Evolutionary conservation across 1,139 yeast species (phyloP).

Genomic region (Maudiozyma humilis): DNA sequence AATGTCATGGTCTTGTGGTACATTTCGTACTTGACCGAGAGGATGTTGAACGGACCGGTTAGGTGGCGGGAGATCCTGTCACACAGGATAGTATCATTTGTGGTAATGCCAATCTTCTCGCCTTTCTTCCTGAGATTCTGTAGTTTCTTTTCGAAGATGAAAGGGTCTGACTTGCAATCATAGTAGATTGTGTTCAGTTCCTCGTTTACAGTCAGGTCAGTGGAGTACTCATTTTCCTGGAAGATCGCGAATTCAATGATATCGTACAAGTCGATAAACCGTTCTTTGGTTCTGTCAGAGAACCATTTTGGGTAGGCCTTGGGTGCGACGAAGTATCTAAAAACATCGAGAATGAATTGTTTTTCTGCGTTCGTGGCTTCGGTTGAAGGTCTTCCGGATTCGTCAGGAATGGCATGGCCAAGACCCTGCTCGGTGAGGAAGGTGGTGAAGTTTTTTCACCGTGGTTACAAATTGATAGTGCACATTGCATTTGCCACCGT

Average conservation of each 20-base stretch:
- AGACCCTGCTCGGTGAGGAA: background rate
- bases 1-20: background rate
- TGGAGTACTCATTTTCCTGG: background rate
- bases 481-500: too few relatives aligned
- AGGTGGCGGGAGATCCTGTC: background rate
- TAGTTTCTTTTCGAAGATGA: constrained; percentile 2
- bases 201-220: background rate
- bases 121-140: constrained; percentile 1
- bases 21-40: background rate
- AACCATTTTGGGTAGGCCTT: constrained; percentile 4
- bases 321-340: constrained; percentile 3
- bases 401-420: constrained; percentile 2
- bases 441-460: background rate
- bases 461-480: too few relatives aligned
- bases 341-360: constrained; percentile 1
- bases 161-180: constrained; percentile 5
- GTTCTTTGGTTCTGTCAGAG: background rate
- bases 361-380: background rate
- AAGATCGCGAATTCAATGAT: constrained; percentile 2
- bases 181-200: constrained; percentile 1
- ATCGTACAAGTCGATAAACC: constrained; percentile 3
- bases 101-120: background rate
- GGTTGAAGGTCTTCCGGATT: background rate
- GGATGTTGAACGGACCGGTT: background rate
- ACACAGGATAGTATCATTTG: background rate